Evolutionary conservation across 2,329 filamentous ascomycete genomes (phyloP), one percentile per base, ranked within the genome.

Genomic region (Verticillium klebahnii): DNA sequence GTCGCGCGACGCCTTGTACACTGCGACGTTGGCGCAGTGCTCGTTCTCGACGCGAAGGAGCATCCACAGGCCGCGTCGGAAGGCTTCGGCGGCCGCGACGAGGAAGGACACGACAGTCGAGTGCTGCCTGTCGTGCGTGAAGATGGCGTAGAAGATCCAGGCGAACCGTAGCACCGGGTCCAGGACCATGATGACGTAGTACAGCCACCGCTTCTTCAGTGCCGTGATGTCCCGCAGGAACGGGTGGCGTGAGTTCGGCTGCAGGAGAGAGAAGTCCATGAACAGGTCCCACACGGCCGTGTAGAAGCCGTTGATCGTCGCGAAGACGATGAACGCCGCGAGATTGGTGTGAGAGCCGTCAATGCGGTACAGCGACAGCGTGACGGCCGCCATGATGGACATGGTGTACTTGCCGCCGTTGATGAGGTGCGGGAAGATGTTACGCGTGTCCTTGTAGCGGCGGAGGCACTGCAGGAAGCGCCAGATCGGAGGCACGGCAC

Each of bases 21-120:
- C 88, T 19, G 88, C 85, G 2, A 99, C 94, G 69, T 97, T 97
- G 61, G 90, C 89, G 76, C 93, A 97, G 76, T 99, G 95, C 70
- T 99, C 95, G 74, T 99, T 99, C 75, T 99, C 95, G 31, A 99
- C 93, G 50, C 95, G 91, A 73, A 99, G 90, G 4, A 98, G 80
- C 0, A 90, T 89, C 95, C 95, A 99, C 71, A 97, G 86, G 64
- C 92, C 93, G 72, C 95, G 82, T 36, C 95, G 87, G n/a, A 85
- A 82, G 25, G 96, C 86, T 73, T 99, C 95, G 9, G 89, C 85
- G 3, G 97, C 78, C 1, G 85, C 83, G 17, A 97, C 86, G 34
- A 90, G 67, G 74, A 98, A 98, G 1, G 91, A 93, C 5, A 93
- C 84, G 2, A 93, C 73, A 3, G 91, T 90, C 1, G 90, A 94